Percentiles rank a stretch among this genome's conserved stretches.
Conservation (phyloP, 164 flowering plant species). For the Santalum album region DNA sequence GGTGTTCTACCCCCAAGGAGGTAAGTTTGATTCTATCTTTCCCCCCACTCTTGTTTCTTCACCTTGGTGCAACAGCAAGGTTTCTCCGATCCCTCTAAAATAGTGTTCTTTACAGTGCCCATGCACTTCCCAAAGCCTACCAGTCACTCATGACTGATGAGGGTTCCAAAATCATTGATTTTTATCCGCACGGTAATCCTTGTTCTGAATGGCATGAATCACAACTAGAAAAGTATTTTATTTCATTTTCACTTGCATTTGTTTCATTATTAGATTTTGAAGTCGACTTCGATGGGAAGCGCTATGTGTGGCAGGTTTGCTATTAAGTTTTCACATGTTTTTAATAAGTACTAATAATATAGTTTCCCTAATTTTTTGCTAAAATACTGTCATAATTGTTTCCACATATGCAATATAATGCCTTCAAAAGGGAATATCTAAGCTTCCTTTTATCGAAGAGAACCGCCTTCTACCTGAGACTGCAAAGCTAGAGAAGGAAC, state of each 20-base stretch:
- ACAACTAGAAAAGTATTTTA: background rate
- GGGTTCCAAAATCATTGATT: conserved; percentile 22
- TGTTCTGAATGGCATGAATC: no score
- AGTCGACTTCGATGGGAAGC: conserved; percentile 31
- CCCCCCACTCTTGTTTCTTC: no score
- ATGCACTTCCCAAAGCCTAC: conserved; percentile 31
- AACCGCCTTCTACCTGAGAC: conserved; percentile 24
- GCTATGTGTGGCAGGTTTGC: conserved; percentile 33
- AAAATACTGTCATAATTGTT: no score
- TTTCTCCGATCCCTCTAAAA: no score
- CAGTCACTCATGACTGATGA: conserved; percentile 20
- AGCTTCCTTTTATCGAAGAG: conserved; percentile 36
- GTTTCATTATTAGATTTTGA: conserved; percentile 24
- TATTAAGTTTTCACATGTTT: background rate
- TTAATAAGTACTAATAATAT: no score
- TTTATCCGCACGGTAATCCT: conserved; percentile 30
- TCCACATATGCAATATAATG: background rate
- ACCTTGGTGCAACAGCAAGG: no score
- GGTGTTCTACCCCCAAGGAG: conserved; percentile 50
- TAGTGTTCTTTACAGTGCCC: conserved; percentile 17
- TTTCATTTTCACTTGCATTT: background rate
- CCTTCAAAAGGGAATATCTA: conserved; percentile 20
- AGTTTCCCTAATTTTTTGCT: no score
- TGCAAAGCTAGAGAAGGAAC: conserved; percentile 14
- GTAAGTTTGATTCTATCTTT: conserved; percentile 10